phyloP scores from a whole-genome alignment of 306 rosid species.

The Corylus heterophylla region DNA sequence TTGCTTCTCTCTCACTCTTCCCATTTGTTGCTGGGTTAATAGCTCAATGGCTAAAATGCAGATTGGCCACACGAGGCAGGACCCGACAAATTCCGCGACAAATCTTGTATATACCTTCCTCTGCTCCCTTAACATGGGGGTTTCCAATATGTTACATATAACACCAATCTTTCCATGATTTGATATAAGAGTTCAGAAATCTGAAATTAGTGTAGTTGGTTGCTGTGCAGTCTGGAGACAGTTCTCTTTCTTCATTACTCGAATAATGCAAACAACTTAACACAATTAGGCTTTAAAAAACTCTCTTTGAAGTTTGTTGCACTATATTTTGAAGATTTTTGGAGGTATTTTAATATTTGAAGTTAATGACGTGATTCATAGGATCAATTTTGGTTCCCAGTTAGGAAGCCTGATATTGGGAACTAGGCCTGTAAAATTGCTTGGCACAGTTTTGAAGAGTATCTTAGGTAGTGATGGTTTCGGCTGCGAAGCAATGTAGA shows the following conservation, averaged over 20 bases:
- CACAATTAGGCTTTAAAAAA: background rate
- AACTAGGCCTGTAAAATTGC: too few relatives aligned
- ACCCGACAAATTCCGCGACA: conserved; percentile 23
- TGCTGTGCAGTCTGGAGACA: background rate
- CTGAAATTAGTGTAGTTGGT: background rate
- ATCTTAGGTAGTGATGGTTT: background rate
- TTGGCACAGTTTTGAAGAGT: background rate
- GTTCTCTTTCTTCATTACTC: background rate
- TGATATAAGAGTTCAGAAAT: background rate
- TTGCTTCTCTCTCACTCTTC: conserved; percentile 12
- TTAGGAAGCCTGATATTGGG: too few relatives aligned
- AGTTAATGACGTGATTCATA: too few relatives aligned
- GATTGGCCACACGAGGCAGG: conserved; percentile 36
- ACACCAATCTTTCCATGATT: conserved; percentile 6
- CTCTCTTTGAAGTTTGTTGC: background rate
- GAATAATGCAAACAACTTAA: background rate
- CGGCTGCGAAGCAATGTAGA: background rate
- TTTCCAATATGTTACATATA: conserved; percentile 3
- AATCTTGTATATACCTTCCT: conserved; percentile 44
- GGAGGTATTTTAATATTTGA: too few relatives aligned
- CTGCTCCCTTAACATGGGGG: conserved; percentile 7
- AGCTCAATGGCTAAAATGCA: conserved; percentile 8
- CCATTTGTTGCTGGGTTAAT: background rate
- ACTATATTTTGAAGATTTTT: background rate
- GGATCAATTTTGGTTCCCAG: too few relatives aligned